Percentiles rank a stretch among this genome's conserved stretches.
phyloP scores from a whole-genome alignment of 371 early-diverging fungal genomes.

The Mucor mucedo region DNA sequence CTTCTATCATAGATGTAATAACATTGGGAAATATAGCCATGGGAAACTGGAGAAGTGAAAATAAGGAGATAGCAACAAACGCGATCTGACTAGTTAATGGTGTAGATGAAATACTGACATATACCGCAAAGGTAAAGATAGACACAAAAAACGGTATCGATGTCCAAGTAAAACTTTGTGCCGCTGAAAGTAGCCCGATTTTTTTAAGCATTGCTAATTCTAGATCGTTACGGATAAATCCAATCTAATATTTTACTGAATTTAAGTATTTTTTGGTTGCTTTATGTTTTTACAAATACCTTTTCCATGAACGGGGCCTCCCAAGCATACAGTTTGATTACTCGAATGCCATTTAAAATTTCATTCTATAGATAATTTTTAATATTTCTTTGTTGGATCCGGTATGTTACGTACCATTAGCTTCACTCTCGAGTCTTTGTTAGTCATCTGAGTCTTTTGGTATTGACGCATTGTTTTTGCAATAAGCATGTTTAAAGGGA shows the following conservation, averaged over 20 bases:
- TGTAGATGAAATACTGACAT: conserved; percentile 56
- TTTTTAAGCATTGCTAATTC: conserved; percentile 81
- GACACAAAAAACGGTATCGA: conserved; percentile 90
- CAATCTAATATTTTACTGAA: conserved; percentile 12
- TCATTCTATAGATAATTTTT: conserved; percentile 62
- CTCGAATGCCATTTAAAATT: conserved; percentile 90
- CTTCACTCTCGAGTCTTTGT: conserved; percentile 89
- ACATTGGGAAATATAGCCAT: conserved; percentile 67
- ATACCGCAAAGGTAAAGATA: conserved; percentile 83
- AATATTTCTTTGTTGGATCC: neutral
- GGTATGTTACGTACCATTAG: conserved; percentile 57
- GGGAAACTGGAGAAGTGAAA: conserved; percentile 93
- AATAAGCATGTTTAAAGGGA: conserved; percentile 73
- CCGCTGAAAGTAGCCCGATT: conserved; percentile 68
- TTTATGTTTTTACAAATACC: neutral
- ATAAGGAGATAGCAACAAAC: conserved; percentile 89
- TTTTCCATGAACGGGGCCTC: conserved; percentile 68
- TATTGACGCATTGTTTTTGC: conserved; percentile 68
- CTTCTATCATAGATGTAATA: conserved; percentile 77
- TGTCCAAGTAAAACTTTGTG: conserved; percentile 71
- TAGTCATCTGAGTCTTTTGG: conserved; percentile 88
- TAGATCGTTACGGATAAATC: conserved; percentile 74
- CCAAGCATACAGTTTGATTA: conserved; percentile 90
- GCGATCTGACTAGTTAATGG: conserved; percentile 79
- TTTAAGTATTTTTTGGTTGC: neutral